Percentiles rank a stretch among this genome's conserved stretches.
Evolutionary conservation across 129 eudicot species (phyloP).

Genomic region (Helianthus annuus): HanXRQr2.0-SUNRISE NC_035439.2:4046077-4046576

Average conservation of each 20-base stretch:
- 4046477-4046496: constrained; percentile 55
- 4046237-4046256: constrained; percentile 77
- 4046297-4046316: constrained; percentile 40
- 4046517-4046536: constrained; percentile 56
- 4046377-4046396: constrained; percentile 58
- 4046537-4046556: constrained; percentile 41
- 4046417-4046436: constrained; percentile 30
- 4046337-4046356: constrained; percentile 54
- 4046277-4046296: constrained; percentile 40
- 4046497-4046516: constrained; percentile 49
- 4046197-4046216: neutral
- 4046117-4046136: too few species aligned
- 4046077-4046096: too few species aligned
- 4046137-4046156: too few species aligned
- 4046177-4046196: neutral
- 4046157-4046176: neutral
- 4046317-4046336: constrained; percentile 46
- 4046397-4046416: constrained; percentile 43
- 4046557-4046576: constrained; percentile 40
- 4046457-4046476: constrained; percentile 67
- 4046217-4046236: constrained; percentile 55
- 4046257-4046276: constrained; percentile 50
- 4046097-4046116: too few species aligned
- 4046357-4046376: constrained; percentile 69
- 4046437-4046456: constrained; percentile 48